Conservation (phyloP, 148 eudicot genomes). For the Heliamphora exappendiculata region DNA sequence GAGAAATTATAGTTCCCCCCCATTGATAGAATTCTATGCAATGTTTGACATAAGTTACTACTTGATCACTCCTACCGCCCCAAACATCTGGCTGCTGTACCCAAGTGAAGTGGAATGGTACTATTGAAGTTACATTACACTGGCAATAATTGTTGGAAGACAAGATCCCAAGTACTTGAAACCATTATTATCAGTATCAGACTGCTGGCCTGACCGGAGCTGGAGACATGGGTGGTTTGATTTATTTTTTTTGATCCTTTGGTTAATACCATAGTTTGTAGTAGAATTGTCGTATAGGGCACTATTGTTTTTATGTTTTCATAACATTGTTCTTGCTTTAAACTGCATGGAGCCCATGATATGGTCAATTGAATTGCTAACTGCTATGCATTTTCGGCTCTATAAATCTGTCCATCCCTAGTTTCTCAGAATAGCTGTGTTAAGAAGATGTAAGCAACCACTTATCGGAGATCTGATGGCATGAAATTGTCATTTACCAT, state of each 20-base stretch:
- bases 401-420: background rate
- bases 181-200: background rate
- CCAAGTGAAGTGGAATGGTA: background rate
- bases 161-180: background rate
- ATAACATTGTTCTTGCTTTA: too few species aligned
- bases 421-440: background rate
- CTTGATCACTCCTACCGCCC: background rate
- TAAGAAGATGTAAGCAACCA: background rate
- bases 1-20: background rate
- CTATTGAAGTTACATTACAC: background rate
- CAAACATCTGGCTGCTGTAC: conserved; percentile 1
- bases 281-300: too few species aligned
- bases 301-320: too few species aligned
- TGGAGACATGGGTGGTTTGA: background rate
- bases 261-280: too few species aligned
- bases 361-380: background rate
- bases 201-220: too few species aligned
- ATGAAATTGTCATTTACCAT: background rate
- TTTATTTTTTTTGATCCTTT: background rate
- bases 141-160: background rate
- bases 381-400: background rate
- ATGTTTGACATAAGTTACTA: background rate
- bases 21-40: background rate
- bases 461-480: background rate
- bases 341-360: background rate